Evolutionary conservation across 202 grass and related monocot genomes (phyloP), one percentile per base, ranked within the genome.

Genomic region (Brachypodium distachyon): DNA sequence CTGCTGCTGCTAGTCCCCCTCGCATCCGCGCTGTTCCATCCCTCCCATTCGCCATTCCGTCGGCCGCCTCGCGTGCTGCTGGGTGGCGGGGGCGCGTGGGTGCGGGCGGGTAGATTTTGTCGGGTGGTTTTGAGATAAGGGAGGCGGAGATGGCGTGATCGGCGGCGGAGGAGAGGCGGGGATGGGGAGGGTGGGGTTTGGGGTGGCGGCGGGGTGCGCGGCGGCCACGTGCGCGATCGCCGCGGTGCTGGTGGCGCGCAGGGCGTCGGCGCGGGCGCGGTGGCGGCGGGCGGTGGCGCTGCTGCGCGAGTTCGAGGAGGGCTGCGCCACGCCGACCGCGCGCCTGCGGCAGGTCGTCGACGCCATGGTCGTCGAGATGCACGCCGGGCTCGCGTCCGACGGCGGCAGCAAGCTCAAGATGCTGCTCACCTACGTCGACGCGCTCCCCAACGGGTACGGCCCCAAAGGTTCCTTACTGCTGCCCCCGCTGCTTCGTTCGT

Each of bases 381-480:
- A 96, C 83, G 92, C 96, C 0, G 96, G 92, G 0, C 88, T 96
- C 41, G 87, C 92, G 14, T 95, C 92, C 17, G 92, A 99, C 77
- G 96, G 92, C 37, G 96, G 96, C n/a, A 99, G 96, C 87, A 99
- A 99, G 83, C 96, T 98, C 64, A 98, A 98, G 89, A 98, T 98
- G 96, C 91, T 98, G 31, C 96, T 92, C 66, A 90, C 91, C 88
- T 95, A 65, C 82, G 83, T 98, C 77, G 96, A 98, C 80, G 68
- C 80, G 58, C 96, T 98, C 19, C 91, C 95, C 79, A 44, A 61
- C 78, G 91, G 95, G 91, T 98, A 90, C 71, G 76, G 53, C 17
- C 18, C 7, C 72, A 22, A 10, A 38, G 79, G 37, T 36, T 52
- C 55, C 12, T 53, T 33, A 3, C 29, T 57, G 37, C 38, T 49